Conservation (phyloP, 1,284 basidiomycete genomes). For the Hemileccinum hortonii region DNA sequence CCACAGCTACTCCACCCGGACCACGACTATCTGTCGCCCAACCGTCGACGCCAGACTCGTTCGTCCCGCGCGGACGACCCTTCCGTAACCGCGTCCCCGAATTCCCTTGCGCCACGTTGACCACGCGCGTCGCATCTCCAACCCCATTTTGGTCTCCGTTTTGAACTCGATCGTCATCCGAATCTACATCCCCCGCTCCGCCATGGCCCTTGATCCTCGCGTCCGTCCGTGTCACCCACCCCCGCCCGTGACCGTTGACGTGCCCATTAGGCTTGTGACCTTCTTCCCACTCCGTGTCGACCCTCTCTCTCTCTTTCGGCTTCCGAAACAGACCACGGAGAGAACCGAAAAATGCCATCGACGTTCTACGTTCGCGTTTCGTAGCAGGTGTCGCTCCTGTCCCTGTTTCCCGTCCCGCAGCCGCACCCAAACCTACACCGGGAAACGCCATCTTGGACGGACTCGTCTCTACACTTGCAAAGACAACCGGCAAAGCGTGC, state of each 20-base stretch:
- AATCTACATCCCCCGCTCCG: conserved; percentile 2
- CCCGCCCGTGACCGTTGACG: background rate
- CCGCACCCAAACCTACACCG: background rate
- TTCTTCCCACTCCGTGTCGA: conserved; percentile 15
- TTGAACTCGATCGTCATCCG: conserved; percentile 7
- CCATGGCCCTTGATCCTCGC: conserved; percentile 15
- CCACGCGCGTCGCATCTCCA: conserved; percentile 3
- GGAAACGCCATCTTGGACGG: background rate
- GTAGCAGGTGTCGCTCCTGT: background rate
- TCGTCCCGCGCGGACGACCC: conserved; percentile 13
- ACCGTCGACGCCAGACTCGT: conserved; percentile 12
- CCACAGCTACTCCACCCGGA: too few relatives aligned
- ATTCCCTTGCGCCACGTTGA: background rate
- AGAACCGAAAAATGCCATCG: conserved; percentile 30
- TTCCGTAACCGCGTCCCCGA: conserved; percentile 28
- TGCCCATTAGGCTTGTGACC: background rate
- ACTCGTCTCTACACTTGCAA: background rate
- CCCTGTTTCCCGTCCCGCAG: background rate
- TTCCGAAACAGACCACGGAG: conserved; percentile 28
- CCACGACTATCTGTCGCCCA: conserved; percentile 22
- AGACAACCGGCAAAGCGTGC: too few relatives aligned
- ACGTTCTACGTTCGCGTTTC: conserved; percentile 22
- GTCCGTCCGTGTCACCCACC: conserved; percentile 33
- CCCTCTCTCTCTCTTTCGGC: conserved; percentile 11
- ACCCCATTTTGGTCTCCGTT: too few relatives aligned